phyloP scores from a whole-genome alignment of 140 eudicot genomes.

The Erigeron philadelphicus region DNA sequence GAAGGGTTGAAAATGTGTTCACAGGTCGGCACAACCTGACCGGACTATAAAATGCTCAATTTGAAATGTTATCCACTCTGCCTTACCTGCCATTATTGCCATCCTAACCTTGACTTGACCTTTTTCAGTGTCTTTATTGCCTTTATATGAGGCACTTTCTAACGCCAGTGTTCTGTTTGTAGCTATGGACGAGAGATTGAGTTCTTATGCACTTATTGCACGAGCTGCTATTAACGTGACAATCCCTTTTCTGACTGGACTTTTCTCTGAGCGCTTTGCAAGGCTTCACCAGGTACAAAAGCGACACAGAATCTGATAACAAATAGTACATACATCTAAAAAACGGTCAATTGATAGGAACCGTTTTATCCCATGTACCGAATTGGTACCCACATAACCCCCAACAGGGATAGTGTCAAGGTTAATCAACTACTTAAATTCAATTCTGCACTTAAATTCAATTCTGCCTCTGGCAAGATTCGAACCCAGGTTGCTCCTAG shows the following conservation, averaged over 20 bases:
- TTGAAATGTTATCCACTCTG: background rate
- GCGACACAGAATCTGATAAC: constrained; percentile 3
- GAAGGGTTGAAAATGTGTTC: too few relatives aligned
- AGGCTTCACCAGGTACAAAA: constrained; percentile 74
- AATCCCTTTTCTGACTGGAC: constrained; percentile 64
- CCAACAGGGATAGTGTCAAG: too few relatives aligned
- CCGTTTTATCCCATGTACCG: too few relatives aligned
- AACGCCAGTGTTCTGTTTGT: constrained; percentile 26
- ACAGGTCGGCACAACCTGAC: background rate
- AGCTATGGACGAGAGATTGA: constrained; percentile 97
- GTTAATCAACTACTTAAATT: too few relatives aligned
- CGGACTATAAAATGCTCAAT: background rate
- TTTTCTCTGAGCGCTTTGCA: constrained; percentile 65
- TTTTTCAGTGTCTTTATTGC: background rate
- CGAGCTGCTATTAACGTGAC: constrained; percentile 66
- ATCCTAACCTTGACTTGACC: constrained; percentile 14
- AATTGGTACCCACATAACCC: too few relatives aligned
- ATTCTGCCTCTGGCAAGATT: too few relatives aligned
- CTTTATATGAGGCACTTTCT: constrained; percentile 12
- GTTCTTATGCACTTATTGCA: constrained; percentile 90
- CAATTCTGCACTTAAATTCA: too few relatives aligned
- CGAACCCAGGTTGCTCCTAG: too few relatives aligned
- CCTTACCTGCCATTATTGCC: constrained; percentile 2
- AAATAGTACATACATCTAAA: constrained; percentile 14
- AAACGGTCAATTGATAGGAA: too few relatives aligned